Evolutionary conservation across 768 basidiomycete species (phyloP).

Genomic region (Lentinula guzmanii): DNA sequence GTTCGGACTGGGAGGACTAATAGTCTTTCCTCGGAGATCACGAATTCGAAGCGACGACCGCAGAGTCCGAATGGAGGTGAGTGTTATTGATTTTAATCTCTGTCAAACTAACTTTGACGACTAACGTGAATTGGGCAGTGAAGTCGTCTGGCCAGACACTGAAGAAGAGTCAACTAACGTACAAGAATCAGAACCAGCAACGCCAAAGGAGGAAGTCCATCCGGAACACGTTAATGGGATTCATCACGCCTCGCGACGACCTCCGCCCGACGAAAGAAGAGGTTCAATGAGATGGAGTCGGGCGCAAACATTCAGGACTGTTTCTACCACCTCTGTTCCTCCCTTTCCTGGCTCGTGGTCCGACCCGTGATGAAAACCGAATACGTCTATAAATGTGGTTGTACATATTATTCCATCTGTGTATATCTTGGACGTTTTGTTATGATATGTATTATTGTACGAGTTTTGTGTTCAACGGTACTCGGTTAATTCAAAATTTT

Average conservation of each 20-base stretch:
- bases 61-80: constrained; percentile 4
- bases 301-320: not conserved
- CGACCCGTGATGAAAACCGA: not conserved
- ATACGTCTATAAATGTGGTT: too few relatives aligned
- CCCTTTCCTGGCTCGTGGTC: constrained; percentile 5
- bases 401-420: not conserved
- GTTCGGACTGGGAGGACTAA: constrained; percentile 3
- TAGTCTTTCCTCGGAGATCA: not conserved
- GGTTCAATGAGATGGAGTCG: constrained; percentile 2
- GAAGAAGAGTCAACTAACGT: constrained; percentile 5
- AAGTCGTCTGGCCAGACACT: constrained; percentile 5
- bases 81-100: not conserved
- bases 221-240: constrained; percentile 2
- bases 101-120: not conserved
- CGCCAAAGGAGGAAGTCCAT: constrained; percentile 5
- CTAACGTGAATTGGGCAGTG: constrained; percentile 3
- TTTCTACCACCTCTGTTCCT: constrained; percentile 1
- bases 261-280: not conserved
- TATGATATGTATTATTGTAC: not conserved
- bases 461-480: not conserved
- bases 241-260: not conserved
- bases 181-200: constrained; percentile 5
- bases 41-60: not conserved
- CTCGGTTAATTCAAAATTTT: not conserved
- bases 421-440: not conserved